A percentile compares a stretch with the other conserved stretches of the same genome.
Conservation (phyloP, 495 filamentous ascomycete genomes). For the Penicillium cinerascens region DNA sequence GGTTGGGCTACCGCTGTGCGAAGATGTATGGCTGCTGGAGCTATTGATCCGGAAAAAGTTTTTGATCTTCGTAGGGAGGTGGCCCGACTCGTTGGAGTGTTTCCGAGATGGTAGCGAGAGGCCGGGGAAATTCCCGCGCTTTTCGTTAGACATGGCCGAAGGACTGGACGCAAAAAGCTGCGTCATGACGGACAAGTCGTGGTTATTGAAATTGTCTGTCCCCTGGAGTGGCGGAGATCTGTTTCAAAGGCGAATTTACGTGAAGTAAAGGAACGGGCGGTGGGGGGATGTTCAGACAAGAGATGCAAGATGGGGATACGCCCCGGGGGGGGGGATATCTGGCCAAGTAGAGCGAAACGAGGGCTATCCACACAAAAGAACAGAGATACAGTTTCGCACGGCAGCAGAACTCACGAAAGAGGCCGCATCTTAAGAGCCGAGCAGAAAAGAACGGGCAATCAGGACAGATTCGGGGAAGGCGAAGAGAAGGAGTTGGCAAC, state of each 20-base stretch:
- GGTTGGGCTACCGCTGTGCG: conserved; percentile 36
- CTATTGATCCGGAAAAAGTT: conserved; percentile 98
- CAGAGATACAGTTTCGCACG: conserved; percentile 3
- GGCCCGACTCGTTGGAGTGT: conserved; percentile 49
- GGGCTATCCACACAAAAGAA: conserved; percentile 28
- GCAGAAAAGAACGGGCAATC: conserved; percentile 2
- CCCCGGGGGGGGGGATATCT: conserved; percentile 13
- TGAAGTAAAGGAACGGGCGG: conserved; percentile 13
- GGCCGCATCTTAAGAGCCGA: conserved; percentile 16
- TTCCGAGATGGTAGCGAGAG: conserved; percentile 48
- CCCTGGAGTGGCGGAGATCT: conserved; percentile 1
- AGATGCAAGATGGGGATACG: conserved; percentile 17
- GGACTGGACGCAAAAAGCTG: conserved; percentile 45
- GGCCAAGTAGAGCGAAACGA: conserved; percentile 7
- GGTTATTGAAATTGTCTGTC: neutral
- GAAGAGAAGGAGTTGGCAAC: conserved; percentile 17
- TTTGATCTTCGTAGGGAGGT: conserved; percentile 86
- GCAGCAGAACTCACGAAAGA: conserved; percentile 18
- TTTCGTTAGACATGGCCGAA: conserved; percentile 42
- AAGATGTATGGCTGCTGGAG: conserved; percentile 51
- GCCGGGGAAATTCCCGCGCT: conserved; percentile 45
- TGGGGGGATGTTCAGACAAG: conserved; percentile 3
- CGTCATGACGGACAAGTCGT: conserved; percentile 33
- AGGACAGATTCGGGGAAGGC: conserved; percentile 15
- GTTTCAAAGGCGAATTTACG: conserved; percentile 3